Conservation (phyloP, 2,329 filamentous ascomycete species). For the Cladophialophora exuberans region DNA sequence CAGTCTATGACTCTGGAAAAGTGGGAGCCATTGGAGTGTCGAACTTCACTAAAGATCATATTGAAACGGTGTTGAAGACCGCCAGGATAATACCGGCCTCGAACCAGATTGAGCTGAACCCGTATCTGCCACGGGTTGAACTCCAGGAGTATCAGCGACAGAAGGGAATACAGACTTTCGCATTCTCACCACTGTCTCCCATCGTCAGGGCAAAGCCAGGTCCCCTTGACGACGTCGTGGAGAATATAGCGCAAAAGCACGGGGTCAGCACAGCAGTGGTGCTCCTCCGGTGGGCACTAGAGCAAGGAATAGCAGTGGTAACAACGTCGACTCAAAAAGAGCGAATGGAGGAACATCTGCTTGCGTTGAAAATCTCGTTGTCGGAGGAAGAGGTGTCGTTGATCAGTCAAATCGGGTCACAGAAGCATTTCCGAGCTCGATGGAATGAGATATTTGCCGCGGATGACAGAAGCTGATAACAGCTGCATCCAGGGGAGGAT, state of each 20-base stretch:
- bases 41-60: constrained; percentile 53
- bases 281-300: constrained; percentile 9
- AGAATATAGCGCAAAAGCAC: constrained; percentile 7
- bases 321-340: constrained; percentile 9
- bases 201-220: constrained; percentile 10
- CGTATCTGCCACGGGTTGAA: constrained; percentile 65
- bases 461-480: constrained; percentile 5
- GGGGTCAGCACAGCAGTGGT: constrained; percentile 9
- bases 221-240: neutral
- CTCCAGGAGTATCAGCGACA: constrained; percentile 63
- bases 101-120: constrained; percentile 58
- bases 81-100: constrained; percentile 49
- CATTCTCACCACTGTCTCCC: constrained; percentile 14
- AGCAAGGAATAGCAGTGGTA: constrained; percentile 10
- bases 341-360: constrained; percentile 13
- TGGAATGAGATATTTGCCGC: constrained; percentile 15
- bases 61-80: constrained; percentile 51
- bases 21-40: constrained; percentile 55
- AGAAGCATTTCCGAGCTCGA: constrained; percentile 11
- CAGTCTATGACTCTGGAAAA: constrained; percentile 45
- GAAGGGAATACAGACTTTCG: constrained; percentile 6
- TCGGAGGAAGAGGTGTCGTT: constrained; percentile 2
- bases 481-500: too few species aligned
- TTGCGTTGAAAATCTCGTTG: neutral
- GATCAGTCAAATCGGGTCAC: constrained; percentile 3